These are phyloP conservation scores for Septoria petroselini DNA, from an alignment of 2,329 filamentous ascomycete genomes.

Conservation along the genomic window DNA sequence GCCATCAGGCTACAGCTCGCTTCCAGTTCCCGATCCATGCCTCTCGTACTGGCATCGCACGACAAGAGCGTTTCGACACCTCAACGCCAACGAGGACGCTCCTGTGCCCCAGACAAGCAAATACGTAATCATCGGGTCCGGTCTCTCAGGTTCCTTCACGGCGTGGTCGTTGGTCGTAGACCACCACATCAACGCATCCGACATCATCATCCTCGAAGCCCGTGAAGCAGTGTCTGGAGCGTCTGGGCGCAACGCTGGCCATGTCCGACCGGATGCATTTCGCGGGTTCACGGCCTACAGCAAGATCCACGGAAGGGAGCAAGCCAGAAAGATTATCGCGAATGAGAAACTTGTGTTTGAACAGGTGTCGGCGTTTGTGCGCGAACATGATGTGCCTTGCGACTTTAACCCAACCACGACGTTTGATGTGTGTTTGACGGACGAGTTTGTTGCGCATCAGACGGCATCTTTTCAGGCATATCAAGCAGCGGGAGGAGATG, in stretches of 20 bases:
- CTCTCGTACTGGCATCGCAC: constrained; percentile 48
- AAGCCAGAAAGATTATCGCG: constrained; percentile 48
- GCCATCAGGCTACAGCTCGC: constrained; percentile 16
- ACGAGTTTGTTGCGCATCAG: constrained; percentile 48
- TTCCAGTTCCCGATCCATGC: constrained; percentile 31
- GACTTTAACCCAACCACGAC: constrained; percentile 50
- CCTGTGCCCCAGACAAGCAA: constrained; percentile 34
- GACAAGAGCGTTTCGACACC: constrained; percentile 44
- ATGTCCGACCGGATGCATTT: constrained; percentile 49
- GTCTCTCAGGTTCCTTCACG: constrained; percentile 44
- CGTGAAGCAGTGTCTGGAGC: constrained; percentile 47
- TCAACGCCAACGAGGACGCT: constrained; percentile 40
- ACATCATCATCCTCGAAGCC: constrained; percentile 46
- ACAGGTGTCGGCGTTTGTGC: constrained; percentile 44
- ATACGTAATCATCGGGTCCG: constrained; percentile 46
- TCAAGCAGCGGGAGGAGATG: constrained; percentile 44
- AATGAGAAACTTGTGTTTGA: constrained; percentile 46
- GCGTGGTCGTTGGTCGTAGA: constrained; percentile 42
- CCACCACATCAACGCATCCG: constrained; percentile 35
- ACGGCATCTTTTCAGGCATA: constrained; percentile 43
- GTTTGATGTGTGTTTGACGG: constrained; percentile 50
- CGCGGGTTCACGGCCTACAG: constrained; percentile 48
- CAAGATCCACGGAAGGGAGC: constrained; percentile 43
- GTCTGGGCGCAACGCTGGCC: constrained; percentile 47
- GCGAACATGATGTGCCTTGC: constrained; percentile 43